A percentile compares a stretch with the other conserved stretches of the same genome.
Conservation (phyloP, 306 rosid species). For the Sechiopsis laciniata region DNA sequence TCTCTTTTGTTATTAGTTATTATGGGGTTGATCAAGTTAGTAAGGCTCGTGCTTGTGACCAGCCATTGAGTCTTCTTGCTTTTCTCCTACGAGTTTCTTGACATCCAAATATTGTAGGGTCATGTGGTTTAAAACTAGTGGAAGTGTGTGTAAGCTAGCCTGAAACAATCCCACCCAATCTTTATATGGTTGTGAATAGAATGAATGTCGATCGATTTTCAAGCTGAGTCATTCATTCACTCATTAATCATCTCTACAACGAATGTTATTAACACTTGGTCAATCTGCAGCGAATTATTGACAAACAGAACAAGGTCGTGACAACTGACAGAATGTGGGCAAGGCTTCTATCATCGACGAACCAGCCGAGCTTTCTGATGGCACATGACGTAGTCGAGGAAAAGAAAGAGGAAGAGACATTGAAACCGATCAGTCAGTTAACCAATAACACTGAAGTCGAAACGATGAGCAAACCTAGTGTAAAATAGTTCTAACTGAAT, state of each 20-base stretch:
- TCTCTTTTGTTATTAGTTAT: not conserved
- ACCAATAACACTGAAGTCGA: not conserved
- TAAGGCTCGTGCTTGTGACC: too few relatives aligned
- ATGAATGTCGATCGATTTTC: not conserved
- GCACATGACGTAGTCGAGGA: constrained; percentile 39
- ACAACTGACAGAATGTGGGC: constrained; percentile 99
- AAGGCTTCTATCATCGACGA: constrained; percentile 84
- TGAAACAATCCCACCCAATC: too few relatives aligned
- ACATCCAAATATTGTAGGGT: too few relatives aligned
- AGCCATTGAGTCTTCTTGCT: too few relatives aligned
- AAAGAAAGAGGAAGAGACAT: constrained; percentile 28
- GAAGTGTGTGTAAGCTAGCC: too few relatives aligned
- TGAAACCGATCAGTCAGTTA: not conserved
- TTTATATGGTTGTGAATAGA: not conserved
- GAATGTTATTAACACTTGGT: not conserved
- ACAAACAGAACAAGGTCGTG: constrained; percentile 66
- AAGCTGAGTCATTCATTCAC: not conserved
- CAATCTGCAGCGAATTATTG: constrained; percentile 58
- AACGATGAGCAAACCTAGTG: constrained; percentile 13
- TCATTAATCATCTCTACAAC: not conserved
- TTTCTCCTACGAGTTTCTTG: too few relatives aligned
- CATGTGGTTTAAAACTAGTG: too few relatives aligned
- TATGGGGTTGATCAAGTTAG: too few relatives aligned
- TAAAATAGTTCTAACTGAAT: not conserved
- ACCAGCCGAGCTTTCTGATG: constrained; percentile 78